Evolutionary conservation across 768 basidiomycete species (phyloP).

Genomic region (Clitopilus hobsonii): DNA sequence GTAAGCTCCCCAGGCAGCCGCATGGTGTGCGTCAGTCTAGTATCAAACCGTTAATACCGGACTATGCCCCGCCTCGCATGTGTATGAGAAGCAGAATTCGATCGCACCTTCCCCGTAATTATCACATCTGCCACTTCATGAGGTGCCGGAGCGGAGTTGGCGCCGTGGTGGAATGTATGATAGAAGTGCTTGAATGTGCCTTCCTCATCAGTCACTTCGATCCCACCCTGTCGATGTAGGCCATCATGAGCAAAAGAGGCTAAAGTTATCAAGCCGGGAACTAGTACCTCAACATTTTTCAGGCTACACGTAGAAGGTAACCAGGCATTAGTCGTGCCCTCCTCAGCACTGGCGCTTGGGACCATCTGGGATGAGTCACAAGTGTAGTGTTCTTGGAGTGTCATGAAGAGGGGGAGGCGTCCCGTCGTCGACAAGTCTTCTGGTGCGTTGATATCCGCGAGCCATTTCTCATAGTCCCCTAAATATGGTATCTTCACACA

Average conservation of each 20-base stretch:
- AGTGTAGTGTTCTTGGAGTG: conserved; percentile 44
- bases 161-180: conserved; percentile 23
- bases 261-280: too few relatives aligned
- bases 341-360: conserved; percentile 26
- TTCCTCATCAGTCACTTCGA: conserved; percentile 29
- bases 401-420: conserved; percentile 43
- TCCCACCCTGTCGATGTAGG: conserved; percentile 50
- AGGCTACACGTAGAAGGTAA: conserved; percentile 34
- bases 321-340: conserved; percentile 41
- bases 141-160: conserved; percentile 9
- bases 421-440: conserved; percentile 27
- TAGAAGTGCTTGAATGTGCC: conserved; percentile 35
- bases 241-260: conserved; percentile 41
- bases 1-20: conserved; percentile 53
- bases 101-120: conserved; percentile 45
- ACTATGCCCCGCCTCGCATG: neutral
- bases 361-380: conserved; percentile 26
- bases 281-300: conserved; percentile 14
- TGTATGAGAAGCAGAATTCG: neutral
- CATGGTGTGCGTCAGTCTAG: conserved; percentile 43
- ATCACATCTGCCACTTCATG: conserved; percentile 40
- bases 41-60: conserved; percentile 7
- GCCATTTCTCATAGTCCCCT: conserved; percentile 34
- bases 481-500: conserved; percentile 30
- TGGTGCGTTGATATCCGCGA: conserved; percentile 25